A percentile compares a stretch with the other conserved stretches of the same genome.
phyloP scores from a whole-genome alignment of 2,329 filamentous ascomycete species.

The Metarhizium robertsii region DNA sequence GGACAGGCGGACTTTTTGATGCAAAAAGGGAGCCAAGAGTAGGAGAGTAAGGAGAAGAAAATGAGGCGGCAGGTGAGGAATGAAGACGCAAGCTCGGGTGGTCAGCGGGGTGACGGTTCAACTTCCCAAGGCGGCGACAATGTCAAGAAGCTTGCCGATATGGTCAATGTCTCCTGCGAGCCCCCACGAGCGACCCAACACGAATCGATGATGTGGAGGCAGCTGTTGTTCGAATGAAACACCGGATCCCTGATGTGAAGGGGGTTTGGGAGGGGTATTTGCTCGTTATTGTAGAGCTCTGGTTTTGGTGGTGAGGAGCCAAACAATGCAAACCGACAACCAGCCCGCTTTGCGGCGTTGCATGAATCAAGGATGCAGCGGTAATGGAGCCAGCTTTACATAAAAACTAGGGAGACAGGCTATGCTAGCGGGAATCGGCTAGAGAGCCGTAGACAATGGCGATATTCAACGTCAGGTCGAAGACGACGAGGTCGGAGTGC shows the following conservation, averaged over 20 bases:
- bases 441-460: too few species aligned
- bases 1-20: not conserved
- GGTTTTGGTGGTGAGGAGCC: not conserved
- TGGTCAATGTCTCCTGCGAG: not conserved
- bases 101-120: not conserved
- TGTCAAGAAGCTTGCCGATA: not conserved
- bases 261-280: not conserved
- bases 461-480: not conserved
- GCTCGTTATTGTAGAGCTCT: not conserved
- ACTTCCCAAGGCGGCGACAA: not conserved
- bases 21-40: not conserved
- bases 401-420: not conserved
- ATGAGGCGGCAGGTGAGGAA: not conserved
- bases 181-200: not conserved
- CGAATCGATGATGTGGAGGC: not conserved
- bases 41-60: not conserved
- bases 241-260: not conserved
- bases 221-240: not conserved
- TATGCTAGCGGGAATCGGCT: not conserved
- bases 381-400: not conserved
- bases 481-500: not conserved
- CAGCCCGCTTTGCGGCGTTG: not conserved
- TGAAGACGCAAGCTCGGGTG: not conserved
- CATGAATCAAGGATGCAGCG: not conserved
- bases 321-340: not conserved